Percentiles rank a stretch among this genome's conserved stretches.
phyloP scores from a whole-genome alignment of 2,329 filamentous ascomycete species.

The Diaporthe citrichinensis region DNA sequence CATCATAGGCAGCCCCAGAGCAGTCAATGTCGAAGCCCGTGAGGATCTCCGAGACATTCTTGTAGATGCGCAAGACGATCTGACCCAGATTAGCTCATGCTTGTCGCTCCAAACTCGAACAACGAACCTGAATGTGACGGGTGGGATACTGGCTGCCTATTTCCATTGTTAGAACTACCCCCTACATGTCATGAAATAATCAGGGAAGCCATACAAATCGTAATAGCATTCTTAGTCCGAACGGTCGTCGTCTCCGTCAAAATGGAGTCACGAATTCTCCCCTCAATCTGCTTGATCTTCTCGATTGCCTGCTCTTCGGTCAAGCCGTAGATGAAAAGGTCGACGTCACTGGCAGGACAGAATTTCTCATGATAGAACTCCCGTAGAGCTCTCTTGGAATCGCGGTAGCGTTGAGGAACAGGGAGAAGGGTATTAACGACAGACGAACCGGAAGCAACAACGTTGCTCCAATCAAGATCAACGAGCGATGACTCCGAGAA shows the following conservation, averaged over 20 bases:
- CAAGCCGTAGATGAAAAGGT: conserved; percentile 87
- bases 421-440: conserved; percentile 85
- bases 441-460: conserved; percentile 85
- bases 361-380: conserved; percentile 87
- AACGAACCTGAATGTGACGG: conserved; percentile 77
- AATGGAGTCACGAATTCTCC: conserved; percentile 80
- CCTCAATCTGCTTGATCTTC: conserved; percentile 88
- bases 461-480: conserved; percentile 86
- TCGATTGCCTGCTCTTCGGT: conserved; percentile 82
- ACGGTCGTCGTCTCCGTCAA: conserved; percentile 87
- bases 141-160: conserved; percentile 83
- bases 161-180: conserved; percentile 17
- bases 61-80: conserved; percentile 89
- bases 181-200: not conserved
- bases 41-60: conserved; percentile 85
- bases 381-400: conserved; percentile 74
- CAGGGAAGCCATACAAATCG: conserved; percentile 68
- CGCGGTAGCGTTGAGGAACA: conserved; percentile 72
- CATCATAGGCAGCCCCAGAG: conserved; percentile 85
- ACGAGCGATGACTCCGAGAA: conserved; percentile 85
- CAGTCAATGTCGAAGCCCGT: conserved; percentile 92
- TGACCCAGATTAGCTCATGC: conserved; percentile 52
- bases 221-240: conserved; percentile 88
- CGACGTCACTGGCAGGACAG: conserved; percentile 87
- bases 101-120: not conserved